Base-by-base conservation (phyloP, 352 stramenopile genomes). In the Globisporangium spiculum region DNA sequence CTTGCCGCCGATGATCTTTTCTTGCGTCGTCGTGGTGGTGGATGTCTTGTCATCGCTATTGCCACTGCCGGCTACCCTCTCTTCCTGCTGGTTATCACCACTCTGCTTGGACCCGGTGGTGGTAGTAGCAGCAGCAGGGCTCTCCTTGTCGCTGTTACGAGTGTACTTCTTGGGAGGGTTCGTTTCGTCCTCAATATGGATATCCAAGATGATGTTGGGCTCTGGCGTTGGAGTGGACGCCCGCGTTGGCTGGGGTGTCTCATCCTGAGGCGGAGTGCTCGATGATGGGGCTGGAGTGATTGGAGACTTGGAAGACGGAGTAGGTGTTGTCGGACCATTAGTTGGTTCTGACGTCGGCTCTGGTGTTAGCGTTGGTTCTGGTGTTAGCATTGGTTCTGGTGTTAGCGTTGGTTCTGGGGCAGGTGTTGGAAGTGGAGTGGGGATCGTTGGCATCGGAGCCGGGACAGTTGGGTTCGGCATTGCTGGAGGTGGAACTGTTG, bases 1-100 rank as follows among this genome's bases (percentile, higher is more conserved):
- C 12, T 74, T 76, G 12, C 82, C 80, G 38, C 82, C 80, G 56
- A 88, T 88, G 7, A 90, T 71, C 18, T 63, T 63, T 20, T 55
- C 48, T 32, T 60, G 38, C 20, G 34, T 56, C 0, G 44, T 58
- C 16, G 34, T 38, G 34, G 50, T 61, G 32, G 63, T 55, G 1
- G 63, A 36, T 1, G 62, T 60, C 4, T 66, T 58, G 0, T 26
- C 20, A 1, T 44, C 16, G 2, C 27, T 27, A n/a, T 44, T 54
- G 24, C 20, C 46, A 22, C 56, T 56, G 1, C 26, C 7, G 7
- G 41, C 22, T 32, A 18, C 30, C 20, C 32, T 22, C 8, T 63
- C 46, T 41, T 58, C 41, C 20, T 59, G 20, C 41, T 50, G 14
- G 52, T 4, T 7, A 6, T 20, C 34, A 1, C 16, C 16, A 30